Percentiles rank a stretch among this genome's conserved stretches.
phyloP scores from a whole-genome alignment of 2,329 filamentous ascomycete genomes.

The Aureobasidium musti region DNA sequence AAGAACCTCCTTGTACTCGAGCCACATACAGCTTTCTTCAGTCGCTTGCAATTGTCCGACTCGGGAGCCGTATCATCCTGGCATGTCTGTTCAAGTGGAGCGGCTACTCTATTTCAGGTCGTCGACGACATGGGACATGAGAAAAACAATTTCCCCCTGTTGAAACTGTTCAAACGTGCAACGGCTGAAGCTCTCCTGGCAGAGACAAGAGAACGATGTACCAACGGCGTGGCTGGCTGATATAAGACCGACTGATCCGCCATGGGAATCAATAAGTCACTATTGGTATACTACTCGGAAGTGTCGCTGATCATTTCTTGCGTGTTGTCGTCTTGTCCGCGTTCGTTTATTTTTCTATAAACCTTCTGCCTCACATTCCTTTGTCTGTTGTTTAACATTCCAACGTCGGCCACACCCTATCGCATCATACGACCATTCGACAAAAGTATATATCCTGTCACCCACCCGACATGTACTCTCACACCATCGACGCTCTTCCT shows the following conservation, averaged over 20 bases:
- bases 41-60: background rate
- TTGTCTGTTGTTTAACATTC: constrained; percentile 22
- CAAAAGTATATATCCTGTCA: background rate
- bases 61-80: constrained; percentile 5
- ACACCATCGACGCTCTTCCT: constrained; percentile 27
- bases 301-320: constrained; percentile 11
- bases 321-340: constrained; percentile 1
- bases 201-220: constrained; percentile 10
- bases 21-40: background rate
- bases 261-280: constrained; percentile 24
- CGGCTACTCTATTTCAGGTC: constrained; percentile 11
- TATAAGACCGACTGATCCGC: constrained; percentile 25
- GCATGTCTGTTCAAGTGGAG: background rate
- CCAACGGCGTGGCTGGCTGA: constrained; percentile 27
- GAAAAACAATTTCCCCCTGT: constrained; percentile 27
- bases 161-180: constrained; percentile 27
- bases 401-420: constrained; percentile 15
- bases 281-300: constrained; percentile 24
- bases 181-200: constrained; percentile 25
- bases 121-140: constrained; percentile 5
- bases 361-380: constrained; percentile 20
- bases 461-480: constrained; percentile 20
- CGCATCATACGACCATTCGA: constrained; percentile 1
- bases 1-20: background rate
- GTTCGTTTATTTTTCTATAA: constrained; percentile 5